Conservation (phyloP, 2,329 filamentous ascomycete species). For the Claviceps pusilla region DNA sequence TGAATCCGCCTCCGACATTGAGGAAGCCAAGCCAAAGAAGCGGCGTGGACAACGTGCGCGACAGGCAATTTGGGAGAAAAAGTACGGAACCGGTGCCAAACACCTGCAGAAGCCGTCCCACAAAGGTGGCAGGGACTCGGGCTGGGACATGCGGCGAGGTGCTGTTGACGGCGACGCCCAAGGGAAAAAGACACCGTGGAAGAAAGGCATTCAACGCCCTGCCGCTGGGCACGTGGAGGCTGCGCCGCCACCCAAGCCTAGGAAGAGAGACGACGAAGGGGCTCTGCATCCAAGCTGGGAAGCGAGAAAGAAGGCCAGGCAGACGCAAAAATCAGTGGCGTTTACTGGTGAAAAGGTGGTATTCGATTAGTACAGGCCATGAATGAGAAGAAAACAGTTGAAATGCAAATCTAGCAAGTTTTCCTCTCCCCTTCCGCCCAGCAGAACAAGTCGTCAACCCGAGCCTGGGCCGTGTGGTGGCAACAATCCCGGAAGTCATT, state of each 20-base stretch:
- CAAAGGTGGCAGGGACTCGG: conserved; percentile 26
- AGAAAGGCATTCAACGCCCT: conserved; percentile 31
- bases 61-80: conserved; percentile 67
- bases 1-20: conserved; percentile 53
- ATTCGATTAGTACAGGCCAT: conserved; percentile 9
- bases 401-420: not conserved
- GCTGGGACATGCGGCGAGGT: conserved; percentile 43
- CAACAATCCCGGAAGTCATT: not conserved
- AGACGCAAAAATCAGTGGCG: conserved; percentile 8
- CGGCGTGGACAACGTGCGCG: conserved; percentile 69
- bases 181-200: conserved; percentile 33
- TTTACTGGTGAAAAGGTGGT: conserved; percentile 13
- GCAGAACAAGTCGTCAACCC: not conserved
- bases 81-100: conserved; percentile 57
- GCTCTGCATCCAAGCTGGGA: conserved; percentile 32
- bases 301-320: conserved; percentile 12
- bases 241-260: conserved; percentile 15
- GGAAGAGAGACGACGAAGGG: conserved; percentile 32
- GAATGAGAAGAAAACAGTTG: not conserved
- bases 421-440: not conserved
- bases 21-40: conserved; percentile 47
- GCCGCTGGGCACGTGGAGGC: conserved; percentile 7
- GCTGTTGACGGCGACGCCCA: conserved; percentile 32
- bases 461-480: not conserved
- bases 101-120: conserved; percentile 36